These are phyloP conservation scores for Umbelopsis sp. DNA, from an alignment of 192 early-diverging fungal genomes.

Conservation along the genomic window DNA sequence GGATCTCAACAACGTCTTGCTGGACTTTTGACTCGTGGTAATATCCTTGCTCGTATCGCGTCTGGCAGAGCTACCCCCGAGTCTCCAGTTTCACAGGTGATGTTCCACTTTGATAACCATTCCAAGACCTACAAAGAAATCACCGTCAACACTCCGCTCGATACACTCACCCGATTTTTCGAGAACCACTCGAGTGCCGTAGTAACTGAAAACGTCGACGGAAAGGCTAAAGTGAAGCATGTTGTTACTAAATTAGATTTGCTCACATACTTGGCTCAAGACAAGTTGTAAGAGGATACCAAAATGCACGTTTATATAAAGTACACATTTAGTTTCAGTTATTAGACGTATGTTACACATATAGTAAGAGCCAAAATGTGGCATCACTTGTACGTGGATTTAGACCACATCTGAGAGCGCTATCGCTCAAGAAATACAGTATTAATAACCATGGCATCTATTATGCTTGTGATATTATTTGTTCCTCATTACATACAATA, in stretches of 20 bases:
- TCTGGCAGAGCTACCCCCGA: constrained; percentile 68
- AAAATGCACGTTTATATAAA: too few species aligned
- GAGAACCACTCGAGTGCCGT: constrained; percentile 90
- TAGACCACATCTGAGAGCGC: too few species aligned
- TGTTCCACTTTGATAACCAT: constrained; percentile 74
- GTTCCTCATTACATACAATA: too few species aligned
- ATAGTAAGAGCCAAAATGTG: too few species aligned
- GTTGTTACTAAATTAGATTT: constrained; percentile 98
- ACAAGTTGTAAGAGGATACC: constrained; percentile 25
- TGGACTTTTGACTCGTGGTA: constrained; percentile 87
- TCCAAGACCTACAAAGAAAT: constrained; percentile 85
- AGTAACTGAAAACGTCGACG: constrained; percentile 68
- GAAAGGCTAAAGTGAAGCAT: constrained; percentile 69
- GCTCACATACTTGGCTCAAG: constrained; percentile 75
- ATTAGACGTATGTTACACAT: too few species aligned
- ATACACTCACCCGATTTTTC: constrained; percentile 85
- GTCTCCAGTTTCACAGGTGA: constrained; percentile 69
- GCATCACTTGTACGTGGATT: too few species aligned
- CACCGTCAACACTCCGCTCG: constrained; percentile 82
- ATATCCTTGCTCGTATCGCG: constrained; percentile 66
- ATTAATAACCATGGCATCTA: too few species aligned
- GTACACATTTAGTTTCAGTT: too few species aligned
- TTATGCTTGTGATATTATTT: too few species aligned
- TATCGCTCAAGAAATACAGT: too few species aligned
- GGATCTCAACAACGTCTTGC: constrained; percentile 63